phyloP scores from a whole-genome alignment of 2,329 filamentous ascomycete genomes.

The Calonectria montana region DNA sequence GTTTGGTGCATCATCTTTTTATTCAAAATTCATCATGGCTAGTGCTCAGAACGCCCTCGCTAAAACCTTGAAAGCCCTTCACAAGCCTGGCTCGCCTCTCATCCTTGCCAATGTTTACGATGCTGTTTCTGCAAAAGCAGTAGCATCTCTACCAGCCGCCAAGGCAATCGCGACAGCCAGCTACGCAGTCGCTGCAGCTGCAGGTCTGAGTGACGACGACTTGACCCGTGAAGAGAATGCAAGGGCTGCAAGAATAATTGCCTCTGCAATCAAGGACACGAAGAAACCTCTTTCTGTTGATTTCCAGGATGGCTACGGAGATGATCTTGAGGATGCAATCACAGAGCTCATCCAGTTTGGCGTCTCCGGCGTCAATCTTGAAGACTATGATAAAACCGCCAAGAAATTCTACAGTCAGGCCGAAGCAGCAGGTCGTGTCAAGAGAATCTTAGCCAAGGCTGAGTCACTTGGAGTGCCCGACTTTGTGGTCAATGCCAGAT shows the following conservation, averaged over 20 bases:
- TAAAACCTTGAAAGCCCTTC: not conserved
- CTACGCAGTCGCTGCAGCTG: not conserved
- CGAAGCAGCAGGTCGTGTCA: not conserved
- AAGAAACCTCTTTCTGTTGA: not conserved
- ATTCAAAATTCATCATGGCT: not conserved
- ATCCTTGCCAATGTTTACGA: constrained; percentile 6
- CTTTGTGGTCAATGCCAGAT: constrained; percentile 68
- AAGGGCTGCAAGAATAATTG: not conserved
- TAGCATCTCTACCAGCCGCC: not conserved
- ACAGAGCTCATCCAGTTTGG: not conserved
- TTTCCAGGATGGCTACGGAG: constrained; percentile 6
- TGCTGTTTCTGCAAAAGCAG: not conserved
- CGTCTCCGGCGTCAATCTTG: not conserved
- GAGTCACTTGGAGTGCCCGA: constrained; percentile 45
- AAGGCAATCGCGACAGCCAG: not conserved
- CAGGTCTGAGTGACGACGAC: not conserved
- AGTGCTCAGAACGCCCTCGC: not conserved
- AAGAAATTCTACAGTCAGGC: not conserved
- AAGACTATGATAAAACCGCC: constrained; percentile 3
- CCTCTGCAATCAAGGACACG: not conserved
- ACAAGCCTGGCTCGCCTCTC: not conserved
- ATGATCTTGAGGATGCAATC: not conserved
- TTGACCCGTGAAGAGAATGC: not conserved
- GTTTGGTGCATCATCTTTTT: no score
- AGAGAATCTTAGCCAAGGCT: not conserved